A percentile compares a stretch with the other conserved stretches of the same genome.
Evolutionary conservation across 2,329 filamentous ascomycete genomes (phyloP).

Genomic region (Pseudocercospora musae): DNA sequence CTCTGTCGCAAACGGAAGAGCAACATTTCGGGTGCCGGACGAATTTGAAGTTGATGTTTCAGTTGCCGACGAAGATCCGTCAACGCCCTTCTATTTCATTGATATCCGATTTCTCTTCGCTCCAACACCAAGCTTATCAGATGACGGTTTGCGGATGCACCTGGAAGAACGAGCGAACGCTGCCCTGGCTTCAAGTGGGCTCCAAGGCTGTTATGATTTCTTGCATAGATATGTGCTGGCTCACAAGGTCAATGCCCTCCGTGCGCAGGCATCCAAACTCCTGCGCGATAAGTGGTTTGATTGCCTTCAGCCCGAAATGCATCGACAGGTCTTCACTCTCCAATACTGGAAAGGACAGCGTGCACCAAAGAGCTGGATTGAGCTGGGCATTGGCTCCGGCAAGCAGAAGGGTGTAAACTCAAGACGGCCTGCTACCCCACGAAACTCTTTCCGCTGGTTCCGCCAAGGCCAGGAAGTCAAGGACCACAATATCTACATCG

Average conservation of each 20-base stretch:
- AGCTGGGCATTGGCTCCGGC: constrained; percentile 75
- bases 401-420: constrained; percentile 31
- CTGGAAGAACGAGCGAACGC: constrained; percentile 72
- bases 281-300: constrained; percentile 71
- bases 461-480: constrained; percentile 74
- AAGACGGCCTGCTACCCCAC: constrained; percentile 31
- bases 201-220: constrained; percentile 78
- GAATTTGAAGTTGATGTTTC: constrained; percentile 95
- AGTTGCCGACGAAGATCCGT: constrained; percentile 78
- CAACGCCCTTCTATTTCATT: constrained; percentile 88
- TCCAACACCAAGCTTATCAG: constrained; percentile 61
- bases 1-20: constrained; percentile 77
- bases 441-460: constrained; percentile 73
- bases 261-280: constrained; percentile 71
- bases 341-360: constrained; percentile 82
- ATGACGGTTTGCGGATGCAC: constrained; percentile 59
- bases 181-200: constrained; percentile 64
- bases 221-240: constrained; percentile 85
- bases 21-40: constrained; percentile 75
- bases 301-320: constrained; percentile 69
- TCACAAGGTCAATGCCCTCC: constrained; percentile 81
- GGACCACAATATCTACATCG: constrained; percentile 59
- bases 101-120: constrained; percentile 82
- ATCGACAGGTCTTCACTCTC: constrained; percentile 78
- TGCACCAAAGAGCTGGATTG: constrained; percentile 81